Evolutionary conservation across 495 filamentous ascomycete species (phyloP).

Genomic region (Penicillium bialowiezense): DNA sequence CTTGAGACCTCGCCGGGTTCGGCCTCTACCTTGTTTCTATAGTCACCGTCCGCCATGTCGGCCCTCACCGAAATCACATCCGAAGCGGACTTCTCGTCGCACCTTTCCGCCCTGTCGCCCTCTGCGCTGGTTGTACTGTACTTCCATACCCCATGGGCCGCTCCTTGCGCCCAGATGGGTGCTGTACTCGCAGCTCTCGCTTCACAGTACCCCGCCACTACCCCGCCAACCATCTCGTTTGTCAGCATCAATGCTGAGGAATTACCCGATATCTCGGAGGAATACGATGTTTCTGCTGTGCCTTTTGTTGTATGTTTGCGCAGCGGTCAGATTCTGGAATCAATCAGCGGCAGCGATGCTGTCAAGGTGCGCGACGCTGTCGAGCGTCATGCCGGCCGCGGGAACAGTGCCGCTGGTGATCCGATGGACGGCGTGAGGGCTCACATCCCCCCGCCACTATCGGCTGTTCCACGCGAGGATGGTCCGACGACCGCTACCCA

Average conservation of each 20-base stretch:
- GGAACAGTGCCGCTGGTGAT: slow-evolving; percentile 14
- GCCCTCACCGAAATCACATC: slow-evolving; percentile 69
- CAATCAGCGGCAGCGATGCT: slow-evolving; percentile 84
- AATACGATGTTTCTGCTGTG: slow-evolving; percentile 89
- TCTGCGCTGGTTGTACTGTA: slow-evolving; percentile 76
- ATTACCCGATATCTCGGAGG: slow-evolving; percentile 79
- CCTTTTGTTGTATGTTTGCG: slow-evolving; percentile 83
- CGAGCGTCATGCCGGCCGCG: slow-evolving; percentile 65
- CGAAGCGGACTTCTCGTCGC: slow-evolving; percentile 63
- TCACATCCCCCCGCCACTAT: slow-evolving; percentile 52
- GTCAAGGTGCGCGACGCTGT: slow-evolving; percentile 76
- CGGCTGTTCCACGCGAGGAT: slow-evolving; percentile 43
- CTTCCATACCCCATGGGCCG: slow-evolving; percentile 97
- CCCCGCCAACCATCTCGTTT: slow-evolving; percentile 71
- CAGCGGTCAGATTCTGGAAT: slow-evolving; percentile 67
- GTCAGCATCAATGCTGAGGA: slow-evolving; percentile 87
- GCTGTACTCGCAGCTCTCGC: slow-evolving; percentile 83
- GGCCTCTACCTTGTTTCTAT: slow-evolving; percentile 5
- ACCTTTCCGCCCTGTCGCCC: slow-evolving; percentile 60
- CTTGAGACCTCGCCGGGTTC: neutral
- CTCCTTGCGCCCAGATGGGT: slow-evolving; percentile 89
- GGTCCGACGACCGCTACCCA: slow-evolving; percentile 35
- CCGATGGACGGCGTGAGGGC: slow-evolving; percentile 27
- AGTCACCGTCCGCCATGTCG: slow-evolving; percentile 52
- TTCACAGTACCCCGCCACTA: slow-evolving; percentile 66